Evolutionary conservation across 192 early-diverging fungal species (phyloP).

Genomic region (Umbelopsis sp.): DNA sequence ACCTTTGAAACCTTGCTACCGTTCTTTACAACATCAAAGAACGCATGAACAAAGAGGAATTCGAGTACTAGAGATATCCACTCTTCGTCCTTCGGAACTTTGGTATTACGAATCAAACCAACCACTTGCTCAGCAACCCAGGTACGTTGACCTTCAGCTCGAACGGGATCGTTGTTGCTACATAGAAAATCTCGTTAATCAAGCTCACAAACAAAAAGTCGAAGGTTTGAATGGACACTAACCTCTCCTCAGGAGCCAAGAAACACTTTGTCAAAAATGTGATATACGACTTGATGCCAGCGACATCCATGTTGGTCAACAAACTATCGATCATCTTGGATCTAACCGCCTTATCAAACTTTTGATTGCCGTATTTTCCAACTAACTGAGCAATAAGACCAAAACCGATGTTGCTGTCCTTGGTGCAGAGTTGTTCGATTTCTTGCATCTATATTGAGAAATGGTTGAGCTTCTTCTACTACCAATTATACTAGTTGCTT

Average conservation of each 20-base stretch:
- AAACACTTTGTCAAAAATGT: constrained; percentile 73
- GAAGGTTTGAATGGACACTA: constrained; percentile 2
- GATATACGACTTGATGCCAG: constrained; percentile 72
- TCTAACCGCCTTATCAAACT: constrained; percentile 69
- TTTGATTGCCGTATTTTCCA: constrained; percentile 70
- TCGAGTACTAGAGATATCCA: constrained; percentile 68
- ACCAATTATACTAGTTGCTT: not conserved
- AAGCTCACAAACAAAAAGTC: not conserved
- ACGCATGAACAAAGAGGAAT: constrained; percentile 73
- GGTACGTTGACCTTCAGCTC: constrained; percentile 57
- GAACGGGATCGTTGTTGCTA: constrained; percentile 37
- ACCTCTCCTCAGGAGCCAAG: constrained; percentile 46
- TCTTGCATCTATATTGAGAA: not conserved
- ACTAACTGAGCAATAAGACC: constrained; percentile 81
- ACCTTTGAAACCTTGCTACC: constrained; percentile 48
- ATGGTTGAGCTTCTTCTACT: not conserved
- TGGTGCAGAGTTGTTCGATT: constrained; percentile 6
- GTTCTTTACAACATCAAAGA: constrained; percentile 59
- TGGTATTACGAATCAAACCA: constrained; percentile 68
- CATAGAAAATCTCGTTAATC: constrained; percentile 5
- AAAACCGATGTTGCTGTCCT: constrained; percentile 54
- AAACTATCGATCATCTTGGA: constrained; percentile 83
- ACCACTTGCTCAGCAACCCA: constrained; percentile 89
- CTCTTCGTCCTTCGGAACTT: constrained; percentile 75
- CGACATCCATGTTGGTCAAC: constrained; percentile 66